These are phyloP conservation scores for Codiaeum variegatum DNA, from an alignment of 441 rosid genomes.

Conservation along the genomic window DNA sequence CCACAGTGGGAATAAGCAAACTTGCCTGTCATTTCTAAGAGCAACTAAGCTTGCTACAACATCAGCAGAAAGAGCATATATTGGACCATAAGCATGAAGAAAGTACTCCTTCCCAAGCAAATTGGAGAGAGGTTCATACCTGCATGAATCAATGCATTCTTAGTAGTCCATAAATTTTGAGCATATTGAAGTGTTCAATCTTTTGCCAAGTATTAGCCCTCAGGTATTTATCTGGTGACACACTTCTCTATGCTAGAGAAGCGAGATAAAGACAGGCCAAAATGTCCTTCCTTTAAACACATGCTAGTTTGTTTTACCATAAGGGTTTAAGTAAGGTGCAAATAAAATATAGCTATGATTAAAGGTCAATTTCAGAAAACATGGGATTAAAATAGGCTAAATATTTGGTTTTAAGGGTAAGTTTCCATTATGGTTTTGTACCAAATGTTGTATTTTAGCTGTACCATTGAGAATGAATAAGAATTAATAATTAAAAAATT, in stretches of 20 bases:
- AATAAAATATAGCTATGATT: neutral
- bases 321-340: neutral
- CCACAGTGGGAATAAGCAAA: constrained; percentile 14
- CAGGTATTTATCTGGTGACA: neutral
- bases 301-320: neutral
- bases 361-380: neutral
- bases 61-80: constrained; percentile 90
- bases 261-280: neutral
- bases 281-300: neutral
- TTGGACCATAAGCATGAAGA: constrained; percentile 94
- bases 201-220: neutral
- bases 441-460: neutral
- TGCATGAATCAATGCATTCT: constrained; percentile 30
- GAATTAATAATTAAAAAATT: neutral
- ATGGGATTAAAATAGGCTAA: neutral
- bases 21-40: constrained; percentile 78
- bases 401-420: neutral
- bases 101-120: constrained; percentile 82
- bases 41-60: constrained; percentile 84
- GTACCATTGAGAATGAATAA: neutral
- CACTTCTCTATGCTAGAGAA: neutral
- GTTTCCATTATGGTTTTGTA: neutral
- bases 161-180: constrained; percentile 12
- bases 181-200: neutral
- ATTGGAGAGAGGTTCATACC: constrained; percentile 79